Conservation (phyloP, 768 basidiomycete species). For the Roridomyces roridus region DNA sequence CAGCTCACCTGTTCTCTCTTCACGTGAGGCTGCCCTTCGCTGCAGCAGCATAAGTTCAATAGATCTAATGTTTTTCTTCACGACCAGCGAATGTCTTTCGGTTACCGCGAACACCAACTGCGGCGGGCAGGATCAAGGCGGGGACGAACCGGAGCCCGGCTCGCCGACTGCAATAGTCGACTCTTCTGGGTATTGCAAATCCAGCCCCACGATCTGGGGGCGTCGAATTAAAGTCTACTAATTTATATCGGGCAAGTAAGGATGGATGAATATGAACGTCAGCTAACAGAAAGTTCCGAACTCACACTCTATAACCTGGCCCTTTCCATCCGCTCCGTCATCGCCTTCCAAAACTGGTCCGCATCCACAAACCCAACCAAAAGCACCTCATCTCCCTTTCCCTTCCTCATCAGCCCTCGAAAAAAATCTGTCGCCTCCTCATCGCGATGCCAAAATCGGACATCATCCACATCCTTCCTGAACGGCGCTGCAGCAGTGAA, state of each 20-base stretch:
- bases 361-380: constrained; percentile 8
- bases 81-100: constrained; percentile 34
- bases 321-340: constrained; percentile 1
- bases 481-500: constrained; percentile 2
- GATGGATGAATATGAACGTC: too few species aligned
- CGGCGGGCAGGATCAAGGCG: constrained; percentile 41
- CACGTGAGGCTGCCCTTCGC: too few species aligned
- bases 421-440: not conserved
- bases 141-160: too few species aligned
- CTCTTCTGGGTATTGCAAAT: constrained; percentile 40
- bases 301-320: not conserved
- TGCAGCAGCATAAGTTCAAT: too few species aligned
- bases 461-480: constrained; percentile 12
- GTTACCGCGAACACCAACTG: constrained; percentile 33
- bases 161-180: constrained; percentile 36
- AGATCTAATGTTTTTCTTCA: too few species aligned
- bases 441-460: constrained; percentile 7
- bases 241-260: too few species aligned
- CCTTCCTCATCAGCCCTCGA: constrained; percentile 8
- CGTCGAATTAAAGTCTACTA: too few species aligned
- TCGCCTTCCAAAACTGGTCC: not conserved
- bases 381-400: constrained; percentile 14
- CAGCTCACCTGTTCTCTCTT: constrained; percentile 43
- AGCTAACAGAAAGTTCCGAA: too few species aligned
- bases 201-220: constrained; percentile 12